Conservation (phyloP, 306 rosid genomes). For the Cicer bijugum region DNA sequence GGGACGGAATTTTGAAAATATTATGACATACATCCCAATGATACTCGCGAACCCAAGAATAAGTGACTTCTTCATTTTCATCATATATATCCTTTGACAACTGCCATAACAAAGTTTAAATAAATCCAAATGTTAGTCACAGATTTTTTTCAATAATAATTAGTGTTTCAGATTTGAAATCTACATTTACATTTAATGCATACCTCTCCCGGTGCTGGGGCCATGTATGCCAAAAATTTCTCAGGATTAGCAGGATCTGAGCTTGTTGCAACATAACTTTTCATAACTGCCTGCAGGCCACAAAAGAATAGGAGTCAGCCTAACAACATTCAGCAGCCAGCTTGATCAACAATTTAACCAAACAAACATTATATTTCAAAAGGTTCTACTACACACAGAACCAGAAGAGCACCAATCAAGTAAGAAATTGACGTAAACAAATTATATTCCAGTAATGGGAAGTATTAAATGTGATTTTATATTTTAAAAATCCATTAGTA, state of each 20-base stretch:
- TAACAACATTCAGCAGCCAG: constrained; percentile 28
- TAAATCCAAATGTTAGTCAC: constrained; percentile 35
- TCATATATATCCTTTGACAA: constrained; percentile 84
- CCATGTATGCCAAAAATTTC: constrained; percentile 94
- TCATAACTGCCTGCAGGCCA: constrained; percentile 80
- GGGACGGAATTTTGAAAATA: constrained; percentile 29
- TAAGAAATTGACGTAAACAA: constrained; percentile 11
- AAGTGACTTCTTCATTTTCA: constrained; percentile 79
- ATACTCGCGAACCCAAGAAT: constrained; percentile 93
- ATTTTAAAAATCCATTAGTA: not conserved
- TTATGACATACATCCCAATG: constrained; percentile 80
- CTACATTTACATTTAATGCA: constrained; percentile 29
- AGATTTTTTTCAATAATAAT: not conserved
- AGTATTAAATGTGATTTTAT: not conserved
- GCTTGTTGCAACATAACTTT: constrained; percentile 76
- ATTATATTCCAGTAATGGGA: constrained; percentile 10
- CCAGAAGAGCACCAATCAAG: constrained; percentile 27
- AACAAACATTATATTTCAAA: constrained; percentile 2
- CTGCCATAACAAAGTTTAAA: constrained; percentile 60
- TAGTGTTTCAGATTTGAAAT: constrained; percentile 29
- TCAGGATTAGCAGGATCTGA: constrained; percentile 80
- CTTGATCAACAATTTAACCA: constrained; percentile 18
- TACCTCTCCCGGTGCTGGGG: constrained; percentile 93
- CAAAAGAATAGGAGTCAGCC: constrained; percentile 39
- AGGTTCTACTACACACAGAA: constrained; percentile 24